Conservation (phyloP, 1,284 basidiomycete genomes). For the Microbotryum lychnidis-dioicae region DNA sequence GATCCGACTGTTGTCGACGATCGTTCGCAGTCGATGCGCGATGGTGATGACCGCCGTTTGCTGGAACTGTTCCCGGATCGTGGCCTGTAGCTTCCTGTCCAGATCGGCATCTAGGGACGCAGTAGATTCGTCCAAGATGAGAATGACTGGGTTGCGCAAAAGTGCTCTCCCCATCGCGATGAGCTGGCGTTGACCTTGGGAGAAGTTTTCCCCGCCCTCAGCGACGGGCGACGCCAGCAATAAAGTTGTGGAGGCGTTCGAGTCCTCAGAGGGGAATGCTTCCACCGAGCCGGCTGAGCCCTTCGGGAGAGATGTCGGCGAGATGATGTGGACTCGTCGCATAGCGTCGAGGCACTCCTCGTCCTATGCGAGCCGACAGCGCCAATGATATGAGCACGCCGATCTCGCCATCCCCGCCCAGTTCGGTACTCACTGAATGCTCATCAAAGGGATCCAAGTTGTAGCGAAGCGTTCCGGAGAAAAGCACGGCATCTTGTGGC, state of each 20-base stretch:
- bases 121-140: slow-evolving; percentile 23
- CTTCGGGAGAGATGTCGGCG: background rate
- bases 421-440: slow-evolving; percentile 41
- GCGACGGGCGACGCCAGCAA: slow-evolving; percentile 37
- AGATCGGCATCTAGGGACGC: slow-evolving; percentile 4
- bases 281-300: background rate
- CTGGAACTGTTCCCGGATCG: slow-evolving; percentile 23
- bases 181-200: slow-evolving; percentile 40
- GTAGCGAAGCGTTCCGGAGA: slow-evolving; percentile 72
- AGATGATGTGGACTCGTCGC: slow-evolving; percentile 47
- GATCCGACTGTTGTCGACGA: slow-evolving; percentile 66
- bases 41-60: slow-evolving; percentile 23
- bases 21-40: slow-evolving; percentile 29
- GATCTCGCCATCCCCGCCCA: no score
- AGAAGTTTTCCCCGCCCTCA: slow-evolving; percentile 39
- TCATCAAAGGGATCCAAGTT: slow-evolving; percentile 82
- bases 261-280: background rate
- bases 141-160: slow-evolving; percentile 30
- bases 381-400: background rate
- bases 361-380: slow-evolving; percentile 2
- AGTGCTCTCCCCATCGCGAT: slow-evolving; percentile 40
- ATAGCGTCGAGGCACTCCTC: slow-evolving; percentile 10
- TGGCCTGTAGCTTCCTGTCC: slow-evolving; percentile 20
- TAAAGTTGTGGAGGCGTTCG: background rate
- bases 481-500: slow-evolving; percentile 58